These are phyloP conservation scores for Penicillium antarcticum DNA, from an alignment of 495 filamentous ascomycete species.

Conservation along the genomic window DNA sequence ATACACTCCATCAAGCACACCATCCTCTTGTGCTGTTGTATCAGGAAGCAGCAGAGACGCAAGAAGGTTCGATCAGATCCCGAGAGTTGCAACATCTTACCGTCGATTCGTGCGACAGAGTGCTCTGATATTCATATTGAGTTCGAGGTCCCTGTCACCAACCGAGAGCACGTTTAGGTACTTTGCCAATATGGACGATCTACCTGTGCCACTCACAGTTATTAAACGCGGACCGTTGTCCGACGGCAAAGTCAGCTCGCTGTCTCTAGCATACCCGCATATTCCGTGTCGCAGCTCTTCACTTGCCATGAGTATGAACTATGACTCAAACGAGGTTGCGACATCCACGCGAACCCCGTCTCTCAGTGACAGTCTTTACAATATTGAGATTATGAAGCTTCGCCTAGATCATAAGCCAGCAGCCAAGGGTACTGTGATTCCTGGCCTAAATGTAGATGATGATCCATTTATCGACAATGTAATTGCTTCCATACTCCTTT, in stretches of 20 bases:
- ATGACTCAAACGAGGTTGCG: constrained; percentile 7
- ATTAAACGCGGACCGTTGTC: not conserved
- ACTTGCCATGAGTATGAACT: constrained; percentile 7
- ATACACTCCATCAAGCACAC: constrained; percentile 10
- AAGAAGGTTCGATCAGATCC: constrained; percentile 19
- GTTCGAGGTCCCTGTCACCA: constrained; percentile 11
- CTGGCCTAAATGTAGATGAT: not conserved
- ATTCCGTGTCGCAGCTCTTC: constrained; percentile 30
- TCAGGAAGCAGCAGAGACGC: constrained; percentile 7
- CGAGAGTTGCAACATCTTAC: constrained; percentile 9
- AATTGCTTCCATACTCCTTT: not conserved
- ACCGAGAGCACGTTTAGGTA: constrained; percentile 21
- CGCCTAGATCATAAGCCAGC: not conserved
- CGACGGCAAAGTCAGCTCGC: constrained; percentile 8
- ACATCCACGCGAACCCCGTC: constrained; percentile 29
- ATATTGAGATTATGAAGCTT: constrained; percentile 18
- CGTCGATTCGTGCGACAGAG: constrained; percentile 13
- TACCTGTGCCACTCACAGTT: constrained; percentile 10
- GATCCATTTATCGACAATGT: constrained; percentile 22
- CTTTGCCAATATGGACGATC: constrained; percentile 5
- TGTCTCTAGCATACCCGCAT: constrained; percentile 14
- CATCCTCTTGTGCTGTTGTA: constrained; percentile 10
- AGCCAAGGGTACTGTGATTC: not conserved
- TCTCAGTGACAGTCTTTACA: constrained; percentile 16
- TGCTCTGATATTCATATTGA: constrained; percentile 16